Evolutionary conservation across 768 basidiomycete species (phyloP).

Genomic region (Macrolepiota fuliginosa): DNA sequence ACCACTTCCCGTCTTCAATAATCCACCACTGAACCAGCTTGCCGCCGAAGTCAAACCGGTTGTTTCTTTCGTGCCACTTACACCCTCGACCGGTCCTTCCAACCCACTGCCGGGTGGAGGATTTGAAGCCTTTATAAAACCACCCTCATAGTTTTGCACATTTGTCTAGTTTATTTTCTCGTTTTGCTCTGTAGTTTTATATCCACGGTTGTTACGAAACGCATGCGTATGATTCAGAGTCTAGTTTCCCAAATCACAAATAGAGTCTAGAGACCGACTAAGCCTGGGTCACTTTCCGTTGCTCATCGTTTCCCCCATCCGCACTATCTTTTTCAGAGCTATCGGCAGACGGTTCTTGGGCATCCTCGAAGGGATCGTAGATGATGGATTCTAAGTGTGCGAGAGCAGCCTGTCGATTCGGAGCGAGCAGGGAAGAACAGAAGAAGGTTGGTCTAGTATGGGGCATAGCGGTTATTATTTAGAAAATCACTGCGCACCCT

Average conservation of each 20-base stretch:
- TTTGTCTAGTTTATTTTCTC: background rate
- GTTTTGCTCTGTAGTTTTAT: background rate
- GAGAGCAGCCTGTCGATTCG: conserved; percentile 64
- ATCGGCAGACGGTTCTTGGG: conserved; percentile 7
- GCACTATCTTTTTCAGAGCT: background rate
- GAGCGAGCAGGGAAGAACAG: conserved; percentile 19
- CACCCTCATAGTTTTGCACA: background rate
- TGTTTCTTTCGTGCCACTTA: background rate
- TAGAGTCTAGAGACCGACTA: background rate
- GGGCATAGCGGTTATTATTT: conserved; percentile 73
- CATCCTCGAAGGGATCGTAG: conserved; percentile 40
- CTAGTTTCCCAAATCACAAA: background rate
- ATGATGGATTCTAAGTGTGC: conserved; percentile 84
- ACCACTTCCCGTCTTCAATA: conserved; percentile 48
- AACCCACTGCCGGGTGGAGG: conserved; percentile 5
- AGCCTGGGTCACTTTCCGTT: background rate
- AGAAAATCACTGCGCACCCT: conserved; percentile 91
- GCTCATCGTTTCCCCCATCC: conserved; percentile 6
- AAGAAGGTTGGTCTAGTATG: conserved; percentile 67
- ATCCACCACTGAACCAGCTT: conserved; percentile 20
- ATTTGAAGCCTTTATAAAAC: conserved; percentile 10
- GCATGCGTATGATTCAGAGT: background rate
- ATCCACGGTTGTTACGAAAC: background rate
- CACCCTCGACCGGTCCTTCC: background rate
- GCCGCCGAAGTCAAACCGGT: conserved; percentile 13